phyloP scores from a whole-genome alignment of 148 eudicot species.

The Amaranthus cruentus region DNA sequence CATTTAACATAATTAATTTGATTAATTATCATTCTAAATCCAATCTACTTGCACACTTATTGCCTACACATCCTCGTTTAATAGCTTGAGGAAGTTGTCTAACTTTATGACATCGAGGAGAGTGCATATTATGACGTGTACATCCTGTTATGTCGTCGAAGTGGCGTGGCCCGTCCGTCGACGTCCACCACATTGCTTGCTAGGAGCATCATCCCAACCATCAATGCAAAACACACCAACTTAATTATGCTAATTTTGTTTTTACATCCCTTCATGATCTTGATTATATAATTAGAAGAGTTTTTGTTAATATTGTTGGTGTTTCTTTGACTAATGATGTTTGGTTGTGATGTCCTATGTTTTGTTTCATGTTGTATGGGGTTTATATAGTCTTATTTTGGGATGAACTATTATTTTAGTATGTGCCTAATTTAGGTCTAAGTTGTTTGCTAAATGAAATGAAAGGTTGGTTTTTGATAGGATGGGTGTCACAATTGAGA shows the following conservation, averaged over 20 bases:
- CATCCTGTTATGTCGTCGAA: background rate
- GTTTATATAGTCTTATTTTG: too few relatives aligned
- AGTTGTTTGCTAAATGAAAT: too few relatives aligned
- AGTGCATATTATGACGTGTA: background rate
- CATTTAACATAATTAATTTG: background rate
- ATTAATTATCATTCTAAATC: background rate
- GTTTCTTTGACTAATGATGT: background rate
- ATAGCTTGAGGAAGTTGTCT: background rate
- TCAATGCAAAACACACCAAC: background rate
- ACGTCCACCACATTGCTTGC: background rate
- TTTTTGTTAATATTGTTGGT: background rate
- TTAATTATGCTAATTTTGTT: background rate
- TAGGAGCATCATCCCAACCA: background rate
- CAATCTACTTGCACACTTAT: too few relatives aligned
- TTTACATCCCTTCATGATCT: slow-evolving; percentile 1
- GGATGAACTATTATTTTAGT: too few relatives aligned
- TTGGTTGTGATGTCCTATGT: background rate
- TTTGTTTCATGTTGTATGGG: background rate
- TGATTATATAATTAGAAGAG: background rate
- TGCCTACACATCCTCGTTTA: too few relatives aligned
- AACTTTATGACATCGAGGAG: background rate
- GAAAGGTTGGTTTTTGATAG: too few relatives aligned
- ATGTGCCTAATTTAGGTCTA: too few relatives aligned
- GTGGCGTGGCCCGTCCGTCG: background rate
- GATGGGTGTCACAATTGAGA: too few relatives aligned